phyloP scores from a whole-genome alignment of 2,329 filamentous ascomycete genomes.

The Arthrobotrys megalospora region DNA sequence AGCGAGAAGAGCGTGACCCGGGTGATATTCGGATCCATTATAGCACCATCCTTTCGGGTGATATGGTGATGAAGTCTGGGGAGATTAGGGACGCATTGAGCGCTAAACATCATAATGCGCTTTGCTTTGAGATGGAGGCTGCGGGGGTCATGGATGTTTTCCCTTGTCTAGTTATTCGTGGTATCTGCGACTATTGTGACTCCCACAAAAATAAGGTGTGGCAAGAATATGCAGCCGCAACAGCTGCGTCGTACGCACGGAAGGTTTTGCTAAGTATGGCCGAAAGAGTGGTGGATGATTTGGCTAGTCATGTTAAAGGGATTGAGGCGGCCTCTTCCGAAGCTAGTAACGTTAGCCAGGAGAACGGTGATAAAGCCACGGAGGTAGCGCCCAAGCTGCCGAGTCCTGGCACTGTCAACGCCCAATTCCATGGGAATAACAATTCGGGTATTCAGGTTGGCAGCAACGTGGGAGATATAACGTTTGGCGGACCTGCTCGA shows the following conservation, averaged over 20 bases:
- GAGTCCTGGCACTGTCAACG: too few relatives aligned
- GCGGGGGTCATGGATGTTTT: conserved; percentile 4
- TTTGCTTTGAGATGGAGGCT: conserved; percentile 37
- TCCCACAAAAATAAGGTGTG: conserved; percentile 19
- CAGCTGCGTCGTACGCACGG: conserved; percentile 24
- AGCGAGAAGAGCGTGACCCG: background rate
- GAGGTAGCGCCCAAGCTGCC: too few relatives aligned
- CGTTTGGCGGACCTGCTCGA: too few relatives aligned
- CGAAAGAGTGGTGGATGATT: conserved; percentile 3
- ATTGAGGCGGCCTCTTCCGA: too few relatives aligned
- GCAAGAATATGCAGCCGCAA: conserved; percentile 28
- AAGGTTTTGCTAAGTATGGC: conserved; percentile 15
- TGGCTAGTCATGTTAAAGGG: background rate
- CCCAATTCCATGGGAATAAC: too few relatives aligned
- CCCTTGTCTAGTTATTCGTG: conserved; percentile 26
- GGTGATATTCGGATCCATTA: conserved; percentile 16
- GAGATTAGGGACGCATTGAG: conserved; percentile 11
- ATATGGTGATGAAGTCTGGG: conserved; percentile 15
- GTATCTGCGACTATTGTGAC: conserved; percentile 21
- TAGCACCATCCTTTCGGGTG: conserved; percentile 29
- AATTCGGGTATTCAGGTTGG: too few relatives aligned
- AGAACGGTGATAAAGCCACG: too few relatives aligned
- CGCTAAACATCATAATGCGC: conserved; percentile 22
- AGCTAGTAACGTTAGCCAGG: too few relatives aligned
- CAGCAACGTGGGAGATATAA: too few relatives aligned